A percentile compares a stretch with the other conserved stretches of the same genome.
Conservation (phyloP, 371 early-diverging fungal genomes). For the Chytridiales sp. region DNA sequence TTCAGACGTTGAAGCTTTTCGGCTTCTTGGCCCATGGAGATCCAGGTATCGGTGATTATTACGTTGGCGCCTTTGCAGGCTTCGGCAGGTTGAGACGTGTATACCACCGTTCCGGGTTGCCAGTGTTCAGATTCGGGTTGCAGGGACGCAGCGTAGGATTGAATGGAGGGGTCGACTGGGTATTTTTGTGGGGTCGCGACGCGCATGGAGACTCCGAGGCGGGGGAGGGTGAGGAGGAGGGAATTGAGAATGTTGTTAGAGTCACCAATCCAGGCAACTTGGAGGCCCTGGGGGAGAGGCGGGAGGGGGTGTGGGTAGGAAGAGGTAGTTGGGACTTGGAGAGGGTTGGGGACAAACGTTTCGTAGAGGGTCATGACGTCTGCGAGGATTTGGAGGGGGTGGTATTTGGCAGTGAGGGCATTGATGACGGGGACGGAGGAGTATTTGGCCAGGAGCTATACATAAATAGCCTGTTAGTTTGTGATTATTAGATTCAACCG, state of each 20-base stretch:
- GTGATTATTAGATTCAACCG: too few relatives aligned
- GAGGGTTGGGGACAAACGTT: constrained; percentile 37
- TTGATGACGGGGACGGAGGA: constrained; percentile 92
- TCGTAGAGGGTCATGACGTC: constrained; percentile 94
- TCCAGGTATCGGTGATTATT: constrained; percentile 96
- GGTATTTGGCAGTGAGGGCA: constrained; percentile 88
- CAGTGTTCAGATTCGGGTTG: background rate
- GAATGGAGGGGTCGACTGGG: constrained; percentile 65
- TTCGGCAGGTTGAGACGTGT: constrained; percentile 67
- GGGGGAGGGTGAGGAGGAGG: constrained; percentile 82
- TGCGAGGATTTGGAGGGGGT: constrained; percentile 94
- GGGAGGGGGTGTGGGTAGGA: constrained; percentile 40
- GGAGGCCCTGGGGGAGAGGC: constrained; percentile 41
- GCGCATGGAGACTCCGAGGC: constrained; percentile 76
- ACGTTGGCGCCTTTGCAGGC: constrained; percentile 83
- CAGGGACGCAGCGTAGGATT: background rate
- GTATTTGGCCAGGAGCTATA: constrained; percentile 68
- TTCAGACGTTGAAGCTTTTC: constrained; percentile 79
- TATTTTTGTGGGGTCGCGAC: constrained; percentile 87
- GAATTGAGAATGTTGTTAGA: constrained; percentile 93
- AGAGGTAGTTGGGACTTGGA: constrained; percentile 14
- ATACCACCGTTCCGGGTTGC: constrained; percentile 44
- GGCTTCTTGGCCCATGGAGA: constrained; percentile 95
- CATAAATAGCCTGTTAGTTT: background rate
- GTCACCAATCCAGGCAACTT: constrained; percentile 95